A percentile compares a stretch with the other conserved stretches of the same genome.
These are phyloP conservation scores for Penicillium sp. DNA, from an alignment of 2,329 filamentous ascomycete species.

Conservation along the genomic window DNA sequence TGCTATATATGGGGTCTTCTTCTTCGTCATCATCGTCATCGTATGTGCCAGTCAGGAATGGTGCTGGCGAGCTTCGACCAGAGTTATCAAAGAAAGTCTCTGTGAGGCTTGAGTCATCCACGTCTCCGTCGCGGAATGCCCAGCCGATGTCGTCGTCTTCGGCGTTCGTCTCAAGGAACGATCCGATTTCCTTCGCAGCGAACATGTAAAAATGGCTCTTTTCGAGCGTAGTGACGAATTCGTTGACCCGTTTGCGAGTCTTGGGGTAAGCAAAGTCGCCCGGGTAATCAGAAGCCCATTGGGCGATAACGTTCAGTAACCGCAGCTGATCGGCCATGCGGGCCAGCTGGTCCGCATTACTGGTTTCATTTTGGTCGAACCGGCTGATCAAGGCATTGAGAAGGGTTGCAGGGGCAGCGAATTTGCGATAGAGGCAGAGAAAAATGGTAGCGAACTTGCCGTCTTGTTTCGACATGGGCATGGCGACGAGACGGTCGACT, in stretches of 20 bases:
- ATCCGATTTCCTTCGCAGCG: conserved; percentile 80
- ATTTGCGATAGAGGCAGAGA: conserved; percentile 89
- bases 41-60: conserved; percentile 27
- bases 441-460: conserved; percentile 87
- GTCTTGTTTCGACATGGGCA: conserved; percentile 83
- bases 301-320: conserved; percentile 78
- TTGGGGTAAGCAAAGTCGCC: conserved; percentile 84
- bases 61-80: conserved; percentile 42
- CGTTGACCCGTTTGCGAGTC: conserved; percentile 70
- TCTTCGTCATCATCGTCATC: conserved; percentile 33
- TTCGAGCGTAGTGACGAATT: conserved; percentile 74
- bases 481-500: conserved; percentile 80
- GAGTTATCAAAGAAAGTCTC: conserved; percentile 44
- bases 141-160: conserved; percentile 92
- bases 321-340: conserved; percentile 80
- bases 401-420: conserved; percentile 77
- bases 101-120: conserved; percentile 43
- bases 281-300: conserved; percentile 87
- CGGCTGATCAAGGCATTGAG: conserved; percentile 66
- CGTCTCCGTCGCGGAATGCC: conserved; percentile 76
- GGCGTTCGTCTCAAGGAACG: conserved; percentile 70
- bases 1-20: conserved; percentile 39
- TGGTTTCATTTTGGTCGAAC: conserved; percentile 72
- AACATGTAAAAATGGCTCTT: conserved; percentile 78
- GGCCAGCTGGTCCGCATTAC: conserved; percentile 70